These are phyloP conservation scores for Delitschia confertaspora DNA, from an alignment of 495 filamentous ascomycete species.

Conservation along the genomic window DNA sequence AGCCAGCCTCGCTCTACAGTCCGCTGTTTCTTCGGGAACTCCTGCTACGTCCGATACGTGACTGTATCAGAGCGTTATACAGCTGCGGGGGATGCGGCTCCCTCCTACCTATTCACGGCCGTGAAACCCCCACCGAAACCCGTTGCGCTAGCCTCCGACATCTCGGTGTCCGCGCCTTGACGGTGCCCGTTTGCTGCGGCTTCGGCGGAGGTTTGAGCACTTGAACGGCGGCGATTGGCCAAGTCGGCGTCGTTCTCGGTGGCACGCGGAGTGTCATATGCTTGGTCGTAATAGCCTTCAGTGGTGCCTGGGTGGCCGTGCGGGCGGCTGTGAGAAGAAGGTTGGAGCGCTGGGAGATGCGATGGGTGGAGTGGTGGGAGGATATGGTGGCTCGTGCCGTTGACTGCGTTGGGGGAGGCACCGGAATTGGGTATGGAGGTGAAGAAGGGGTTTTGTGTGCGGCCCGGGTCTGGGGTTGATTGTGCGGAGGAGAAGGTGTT, in stretches of 20 bases:
- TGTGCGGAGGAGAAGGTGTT: conserved; percentile 25
- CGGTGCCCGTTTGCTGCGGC: conserved; percentile 27
- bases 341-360: conserved; percentile 18
- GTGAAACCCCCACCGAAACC: conserved; percentile 23
- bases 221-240: conserved; percentile 17
- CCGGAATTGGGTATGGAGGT: conserved; percentile 4
- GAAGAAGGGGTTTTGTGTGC: conserved; percentile 18
- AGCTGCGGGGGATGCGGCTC: too few species aligned
- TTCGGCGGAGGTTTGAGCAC: conserved; percentile 15
- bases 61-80: too few species aligned
- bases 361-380: conserved; percentile 13
- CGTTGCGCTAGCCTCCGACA: conserved; percentile 18
- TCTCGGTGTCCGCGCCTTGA: conserved; percentile 18
- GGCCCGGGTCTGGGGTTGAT: conserved; percentile 23
- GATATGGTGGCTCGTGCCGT: conserved; percentile 10
- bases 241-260: conserved; percentile 17
- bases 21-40: too few species aligned
- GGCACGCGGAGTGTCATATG: conserved; percentile 14
- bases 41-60: too few species aligned
- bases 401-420: conserved; percentile 19
- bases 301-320: conserved; percentile 2
- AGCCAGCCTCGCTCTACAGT: too few species aligned
- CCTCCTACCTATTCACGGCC: conserved; percentile 27
- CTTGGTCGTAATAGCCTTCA: conserved; percentile 16
- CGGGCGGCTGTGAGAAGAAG: too few species aligned